Conservation (phyloP, 176 grass and related monocot species). For the Alopecurus myosuroides region DNA sequence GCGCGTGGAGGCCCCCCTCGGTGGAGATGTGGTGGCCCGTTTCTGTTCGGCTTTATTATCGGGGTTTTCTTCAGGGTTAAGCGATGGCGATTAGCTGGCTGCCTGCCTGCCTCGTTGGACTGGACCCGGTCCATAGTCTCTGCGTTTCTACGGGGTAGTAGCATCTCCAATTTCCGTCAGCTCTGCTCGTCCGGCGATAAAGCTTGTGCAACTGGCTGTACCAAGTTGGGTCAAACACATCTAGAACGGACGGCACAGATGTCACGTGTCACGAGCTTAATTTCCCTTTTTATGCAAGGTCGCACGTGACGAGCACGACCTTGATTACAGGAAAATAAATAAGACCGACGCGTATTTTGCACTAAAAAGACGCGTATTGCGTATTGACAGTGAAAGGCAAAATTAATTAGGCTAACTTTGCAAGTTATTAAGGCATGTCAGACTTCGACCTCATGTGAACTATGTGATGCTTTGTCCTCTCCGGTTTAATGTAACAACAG, state of each 20-base stretch:
- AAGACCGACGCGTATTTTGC: no score
- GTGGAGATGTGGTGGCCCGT: not conserved
- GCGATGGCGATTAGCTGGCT: not conserved
- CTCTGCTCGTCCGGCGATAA: not conserved
- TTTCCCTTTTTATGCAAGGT: not conserved
- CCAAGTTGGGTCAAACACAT: not conserved
- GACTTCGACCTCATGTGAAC: no score
- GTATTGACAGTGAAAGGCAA: not conserved
- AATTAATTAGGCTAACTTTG: not conserved
- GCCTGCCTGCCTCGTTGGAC: not conserved
- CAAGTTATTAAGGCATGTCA: not conserved
- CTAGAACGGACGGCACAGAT: not conserved
- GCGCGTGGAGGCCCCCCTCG: not conserved
- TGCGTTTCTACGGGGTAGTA: not conserved
- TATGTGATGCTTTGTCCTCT: no score
- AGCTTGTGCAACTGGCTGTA: not conserved
- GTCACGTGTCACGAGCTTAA: not conserved
- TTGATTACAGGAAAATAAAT: not conserved
- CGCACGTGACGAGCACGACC: not conserved
- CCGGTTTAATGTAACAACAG: no score
- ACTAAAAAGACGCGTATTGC: no score
- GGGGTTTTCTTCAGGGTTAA: constrained; percentile 13
- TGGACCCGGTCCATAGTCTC: not conserved
- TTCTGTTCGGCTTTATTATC: not conserved
- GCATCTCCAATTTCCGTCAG: not conserved